Conservation (phyloP, 2,329 filamentous ascomycete species). For the Rhynchosporium secalis region DNA sequence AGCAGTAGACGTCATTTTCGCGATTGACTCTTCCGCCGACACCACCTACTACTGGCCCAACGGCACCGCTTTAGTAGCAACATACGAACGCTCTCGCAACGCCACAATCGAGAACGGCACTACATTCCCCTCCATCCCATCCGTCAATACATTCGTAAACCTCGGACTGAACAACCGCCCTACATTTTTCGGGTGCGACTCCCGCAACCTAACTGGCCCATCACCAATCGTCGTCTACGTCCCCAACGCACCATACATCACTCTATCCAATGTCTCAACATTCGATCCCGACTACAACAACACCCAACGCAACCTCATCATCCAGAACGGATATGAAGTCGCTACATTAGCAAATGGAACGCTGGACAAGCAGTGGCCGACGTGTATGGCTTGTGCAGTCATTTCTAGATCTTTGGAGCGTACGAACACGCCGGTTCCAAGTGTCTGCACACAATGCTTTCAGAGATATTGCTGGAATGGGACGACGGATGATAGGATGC, state of each 20-base stretch:
- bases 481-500: constrained; percentile 28
- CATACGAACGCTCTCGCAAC: constrained; percentile 66
- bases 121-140: constrained; percentile 70
- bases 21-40: constrained; percentile 76
- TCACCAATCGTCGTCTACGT: constrained; percentile 82
- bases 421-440: constrained; percentile 67
- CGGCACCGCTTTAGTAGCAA: constrained; percentile 71
- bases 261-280: constrained; percentile 76
- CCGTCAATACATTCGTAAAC: constrained; percentile 76
- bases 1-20: constrained; percentile 76
- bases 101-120: constrained; percentile 63
- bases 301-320: constrained; percentile 72
- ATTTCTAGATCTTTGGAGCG: constrained; percentile 73
- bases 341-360: constrained; percentile 83
- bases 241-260: constrained; percentile 79
- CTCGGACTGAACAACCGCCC: constrained; percentile 71
- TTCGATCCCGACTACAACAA: constrained; percentile 66
- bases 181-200: constrained; percentile 79
- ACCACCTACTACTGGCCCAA: constrained; percentile 71
- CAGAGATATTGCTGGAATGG: constrained; percentile 90
- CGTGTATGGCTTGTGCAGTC: constrained; percentile 86
- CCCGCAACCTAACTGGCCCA: constrained; percentile 56
- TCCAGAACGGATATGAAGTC: constrained; percentile 82
- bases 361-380: constrained; percentile 70
- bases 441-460: constrained; percentile 76